Evolutionary conservation across 2,329 filamentous ascomycete species (phyloP).

Genomic region (Hymenoscyphus infarciens): DNA sequence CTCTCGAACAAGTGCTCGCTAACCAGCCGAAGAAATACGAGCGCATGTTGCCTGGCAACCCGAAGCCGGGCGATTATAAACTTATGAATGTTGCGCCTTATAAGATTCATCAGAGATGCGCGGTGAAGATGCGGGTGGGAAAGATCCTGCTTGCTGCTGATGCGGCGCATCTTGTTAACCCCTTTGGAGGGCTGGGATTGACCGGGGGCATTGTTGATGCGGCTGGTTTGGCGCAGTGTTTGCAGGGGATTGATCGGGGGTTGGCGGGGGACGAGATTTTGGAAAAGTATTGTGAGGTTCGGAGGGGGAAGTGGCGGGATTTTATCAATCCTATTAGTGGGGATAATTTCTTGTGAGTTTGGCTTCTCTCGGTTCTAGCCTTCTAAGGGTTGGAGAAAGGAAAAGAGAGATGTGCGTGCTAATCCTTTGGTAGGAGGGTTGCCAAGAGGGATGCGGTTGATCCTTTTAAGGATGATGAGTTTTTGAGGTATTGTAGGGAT

Average conservation of each 20-base stretch:
- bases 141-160: constrained; percentile 45
- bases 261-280: constrained; percentile 37
- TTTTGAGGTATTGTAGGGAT: constrained; percentile 26
- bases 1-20: constrained; percentile 48
- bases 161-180: constrained; percentile 48
- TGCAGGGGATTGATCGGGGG: constrained; percentile 40
- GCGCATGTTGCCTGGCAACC: constrained; percentile 54
- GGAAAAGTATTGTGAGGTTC: constrained; percentile 39
- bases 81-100: constrained; percentile 50
- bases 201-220: constrained; percentile 63
- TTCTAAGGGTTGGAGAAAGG: background rate
- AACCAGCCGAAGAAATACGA: constrained; percentile 54
- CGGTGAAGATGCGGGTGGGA: constrained; percentile 44
- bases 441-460: constrained; percentile 37
- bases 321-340: constrained; percentile 40
- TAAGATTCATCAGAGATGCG: constrained; percentile 47
- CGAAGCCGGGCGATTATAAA: constrained; percentile 54
- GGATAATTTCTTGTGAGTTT: constrained; percentile 39
- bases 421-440: background rate
- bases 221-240: constrained; percentile 57
- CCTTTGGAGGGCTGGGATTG: constrained; percentile 58
- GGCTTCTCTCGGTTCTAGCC: background rate
- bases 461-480: constrained; percentile 37
- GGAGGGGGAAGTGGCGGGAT: constrained; percentile 37
- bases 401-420: background rate